Conservation (phyloP, 352 stramenopile genomes). For the Phytophthora melonis region DNA sequence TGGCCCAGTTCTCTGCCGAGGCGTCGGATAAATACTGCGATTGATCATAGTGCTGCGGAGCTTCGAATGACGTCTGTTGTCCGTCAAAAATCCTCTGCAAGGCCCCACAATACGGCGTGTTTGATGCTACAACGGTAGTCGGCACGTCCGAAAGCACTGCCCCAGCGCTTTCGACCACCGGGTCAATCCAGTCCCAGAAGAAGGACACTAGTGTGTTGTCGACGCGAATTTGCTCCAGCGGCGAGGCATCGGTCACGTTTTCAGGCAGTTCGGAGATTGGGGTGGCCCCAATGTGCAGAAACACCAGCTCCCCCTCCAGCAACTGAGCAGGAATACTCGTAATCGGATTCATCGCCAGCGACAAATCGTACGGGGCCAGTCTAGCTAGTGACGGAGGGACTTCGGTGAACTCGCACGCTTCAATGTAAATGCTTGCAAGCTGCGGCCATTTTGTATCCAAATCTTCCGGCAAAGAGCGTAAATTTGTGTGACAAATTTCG, state of each 20-base stretch:
- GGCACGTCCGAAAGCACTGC: slow-evolving; percentile 22
- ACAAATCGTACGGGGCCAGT: slow-evolving; percentile 31
- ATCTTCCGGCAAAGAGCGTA: slow-evolving; percentile 46
- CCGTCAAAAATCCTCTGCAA: slow-evolving; percentile 23
- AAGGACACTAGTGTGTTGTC: slow-evolving; percentile 33
- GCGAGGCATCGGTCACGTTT: slow-evolving; percentile 19
- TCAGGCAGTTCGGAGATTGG: slow-evolving; percentile 25
- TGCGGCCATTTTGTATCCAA: slow-evolving; percentile 54
- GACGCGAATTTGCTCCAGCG: slow-evolving; percentile 22
- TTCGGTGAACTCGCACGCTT: slow-evolving; percentile 21
- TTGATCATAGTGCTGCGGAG: neutral
- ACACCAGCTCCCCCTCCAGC: slow-evolving; percentile 29
- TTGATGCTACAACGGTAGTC: slow-evolving; percentile 25
- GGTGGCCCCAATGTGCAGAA: slow-evolving; percentile 27
- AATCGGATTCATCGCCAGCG: slow-evolving; percentile 32
- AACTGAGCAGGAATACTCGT: slow-evolving; percentile 18
- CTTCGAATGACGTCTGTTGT: slow-evolving; percentile 8
- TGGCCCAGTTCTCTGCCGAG: slow-evolving; percentile 8
- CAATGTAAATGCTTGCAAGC: slow-evolving; percentile 33
- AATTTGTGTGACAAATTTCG: slow-evolving; percentile 45
- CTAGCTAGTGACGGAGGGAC: slow-evolving; percentile 22
- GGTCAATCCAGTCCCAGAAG: slow-evolving; percentile 41
- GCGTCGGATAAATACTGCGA: slow-evolving; percentile 9
- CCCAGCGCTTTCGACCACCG: slow-evolving; percentile 14
- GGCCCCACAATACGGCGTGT: slow-evolving; percentile 28